Evolutionary conservation across 768 basidiomycete genomes (phyloP).

Genomic region (Psilocybe cyanescens): DNA sequence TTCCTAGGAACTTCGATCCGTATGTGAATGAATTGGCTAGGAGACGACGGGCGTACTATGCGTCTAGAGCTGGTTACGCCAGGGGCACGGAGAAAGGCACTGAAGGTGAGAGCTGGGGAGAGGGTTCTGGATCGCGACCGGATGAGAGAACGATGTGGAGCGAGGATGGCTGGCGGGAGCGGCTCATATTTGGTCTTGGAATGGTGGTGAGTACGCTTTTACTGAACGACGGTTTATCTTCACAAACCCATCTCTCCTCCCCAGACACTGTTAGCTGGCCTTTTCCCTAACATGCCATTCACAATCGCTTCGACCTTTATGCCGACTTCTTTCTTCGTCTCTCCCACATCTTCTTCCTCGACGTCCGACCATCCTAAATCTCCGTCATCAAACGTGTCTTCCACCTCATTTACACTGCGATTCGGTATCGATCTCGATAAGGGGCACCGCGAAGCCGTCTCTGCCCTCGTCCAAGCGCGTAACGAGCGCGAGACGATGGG

Average conservation of each 20-base stretch:
- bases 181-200: slow-evolving; percentile 49
- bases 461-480: slow-evolving; percentile 63
- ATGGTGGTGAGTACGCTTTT: slow-evolving; percentile 41
- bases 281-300: slow-evolving; percentile 38
- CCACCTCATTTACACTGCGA: slow-evolving; percentile 29
- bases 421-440: slow-evolving; percentile 40
- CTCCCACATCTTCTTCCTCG: not conserved
- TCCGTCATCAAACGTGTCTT: not conserved
- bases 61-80: slow-evolving; percentile 27
- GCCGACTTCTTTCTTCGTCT: slow-evolving; percentile 12
- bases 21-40: slow-evolving; percentile 56
- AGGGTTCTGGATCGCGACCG: slow-evolving; percentile 31
- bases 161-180: slow-evolving; percentile 56
- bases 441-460: slow-evolving; percentile 53
- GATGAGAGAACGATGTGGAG: slow-evolving; percentile 25
- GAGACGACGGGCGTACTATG: slow-evolving; percentile 44
- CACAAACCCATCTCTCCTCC: not conserved
- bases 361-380: not conserved
- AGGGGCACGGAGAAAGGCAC: slow-evolving; percentile 8
- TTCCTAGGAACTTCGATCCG: slow-evolving; percentile 37
- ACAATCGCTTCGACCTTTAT: slow-evolving; percentile 14
- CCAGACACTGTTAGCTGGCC: slow-evolving; percentile 47
- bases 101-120: slow-evolving; percentile 14
- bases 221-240: not conserved
- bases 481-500: slow-evolving; percentile 60